Evolutionary conservation across 768 basidiomycete genomes (phyloP), one percentile per base, ranked within the genome.

Genomic region (Leucocoprinus birnbaumii): DNA sequence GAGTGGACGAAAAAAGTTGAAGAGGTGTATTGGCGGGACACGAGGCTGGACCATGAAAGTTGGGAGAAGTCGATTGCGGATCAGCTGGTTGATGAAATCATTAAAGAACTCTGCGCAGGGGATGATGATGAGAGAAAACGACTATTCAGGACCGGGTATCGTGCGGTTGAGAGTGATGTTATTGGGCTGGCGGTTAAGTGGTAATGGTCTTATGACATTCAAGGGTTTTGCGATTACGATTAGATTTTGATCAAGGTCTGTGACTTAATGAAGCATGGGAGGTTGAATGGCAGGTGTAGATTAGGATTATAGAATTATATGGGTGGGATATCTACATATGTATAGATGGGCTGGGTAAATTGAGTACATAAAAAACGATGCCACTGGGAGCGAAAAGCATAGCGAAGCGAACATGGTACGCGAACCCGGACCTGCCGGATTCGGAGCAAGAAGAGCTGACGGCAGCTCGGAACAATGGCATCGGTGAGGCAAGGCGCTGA

Each of bases 1-100:
- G 89, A 85, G 59, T 94, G 92, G 92, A 87, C 86, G 34, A 77
- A 78, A 62, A 79, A 74, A 59, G 92, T 95, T 31, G 95, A 97
- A 68, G 80, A 76, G 55, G 78, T 84, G 44, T 98, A 97, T 66
- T 96, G 94, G 94, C 68, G 71, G 54, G 70, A 66, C 51, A 53
- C 53, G 46, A 50, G 48, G 50, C 51, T 27, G 18, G 34, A 22
- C 8, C 49, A 40, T 31, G 35, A 34, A 18, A 22, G 38, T 14
- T n/a, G 14, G 11, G 16, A 19, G 21, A 48, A 47, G 9, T n/a
- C 69, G 18, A 54, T 68, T 74, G 61, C 68, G 38, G 61, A 66
- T 68, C 52, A 59, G 59, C 41, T 64, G 37, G 59, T 51, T 26
- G 66, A 60, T 22, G 46, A 48, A 48, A 59, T 46, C 37, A 9